Base-by-base conservation (phyloP, 2,329 filamentous ascomycete species). In the Nemania serpens region DNA sequence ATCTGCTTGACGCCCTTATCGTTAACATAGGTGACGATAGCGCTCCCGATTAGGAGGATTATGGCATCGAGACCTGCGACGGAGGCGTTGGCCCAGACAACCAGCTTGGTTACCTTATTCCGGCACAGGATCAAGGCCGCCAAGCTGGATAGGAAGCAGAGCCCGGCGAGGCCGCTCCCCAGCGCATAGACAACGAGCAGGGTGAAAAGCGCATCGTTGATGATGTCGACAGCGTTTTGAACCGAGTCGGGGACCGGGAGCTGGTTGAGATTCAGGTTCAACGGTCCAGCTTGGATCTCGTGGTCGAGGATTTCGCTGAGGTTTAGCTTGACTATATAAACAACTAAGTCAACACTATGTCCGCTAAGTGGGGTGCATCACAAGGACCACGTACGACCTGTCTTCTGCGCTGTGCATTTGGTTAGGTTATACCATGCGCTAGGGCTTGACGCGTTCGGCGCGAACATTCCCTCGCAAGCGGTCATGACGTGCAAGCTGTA, bases 401-500 rank as follows among this genome's bases (percentile, higher is more conserved):
- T 71, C 5, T 73, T 64, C 39, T 75, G 75, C 18, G 71, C 64
- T 11, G 79, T 81, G 69, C 81, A 83, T 69, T 78, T 76, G 22
- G 78, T 79, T 17, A 77, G 71, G 61, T 81, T 81, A 60, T 77
- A 75, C 61, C 74, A 74, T 13, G 75, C 70, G 25, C 68, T 68
- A 2, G 71, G 65, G 9, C 58, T 71, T 3, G 79, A 80, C 1
- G 75, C 74, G 55, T 81, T 80, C 33, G 79, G 79, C 42, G 74
- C 73, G 63, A 76, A 83, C 65, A 75, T 65, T 48, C 81, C 81
- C 67, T 81, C 73, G 69, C 81, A 83, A 3, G 74, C 70, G 41
- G 76, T 75, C 78, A 81, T 79, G 66, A 83, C 65, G 64, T 83
- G 81, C 33, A 83, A 62, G 15, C 80, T 82, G 66, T 83, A 83